Percentiles rank a stretch among this genome's conserved stretches.
Conservation (phyloP, 305 asterid genomes). For the Fraxinus nigra region DNA sequence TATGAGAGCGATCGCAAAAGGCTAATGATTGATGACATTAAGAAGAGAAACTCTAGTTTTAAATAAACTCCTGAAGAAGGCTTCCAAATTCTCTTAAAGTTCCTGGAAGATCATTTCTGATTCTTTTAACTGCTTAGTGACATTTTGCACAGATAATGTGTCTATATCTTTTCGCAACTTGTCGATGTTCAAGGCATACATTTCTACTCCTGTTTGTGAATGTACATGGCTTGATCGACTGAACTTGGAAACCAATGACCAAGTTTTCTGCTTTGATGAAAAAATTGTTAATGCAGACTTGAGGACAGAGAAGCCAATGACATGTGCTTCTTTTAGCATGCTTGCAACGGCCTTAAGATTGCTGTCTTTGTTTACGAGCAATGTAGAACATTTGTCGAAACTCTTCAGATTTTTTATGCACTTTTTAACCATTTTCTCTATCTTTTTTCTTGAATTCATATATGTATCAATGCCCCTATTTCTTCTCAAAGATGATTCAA, state of each 20-base stretch:
- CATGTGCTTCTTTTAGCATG: constrained; percentile 35
- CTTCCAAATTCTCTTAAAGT: constrained; percentile 24
- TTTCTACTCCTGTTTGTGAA: constrained; percentile 6
- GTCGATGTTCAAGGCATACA: constrained; percentile 14
- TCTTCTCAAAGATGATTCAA: constrained; percentile 39
- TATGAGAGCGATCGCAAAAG: not conserved
- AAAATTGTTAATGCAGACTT: constrained; percentile 22
- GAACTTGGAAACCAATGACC: constrained; percentile 38
- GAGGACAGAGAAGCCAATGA: constrained; percentile 20
- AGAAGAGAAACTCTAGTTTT: constrained; percentile 7
- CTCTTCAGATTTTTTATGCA: constrained; percentile 31
- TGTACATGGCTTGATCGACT: constrained; percentile 6
- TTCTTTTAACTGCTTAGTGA: constrained; percentile 12
- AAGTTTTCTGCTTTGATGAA: constrained; percentile 28
- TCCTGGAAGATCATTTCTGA: constrained; percentile 30
- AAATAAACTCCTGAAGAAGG: not conserved
- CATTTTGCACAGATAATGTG: not conserved
- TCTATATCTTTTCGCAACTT: constrained; percentile 16
- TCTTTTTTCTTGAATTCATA: constrained; percentile 29
- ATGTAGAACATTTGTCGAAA: constrained; percentile 12
- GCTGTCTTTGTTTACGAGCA: not conserved
- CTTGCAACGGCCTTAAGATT: not conserved
- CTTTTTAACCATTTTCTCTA: constrained; percentile 31
- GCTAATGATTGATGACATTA: constrained; percentile 14
- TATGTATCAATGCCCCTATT: constrained; percentile 23